A percentile compares a stretch with the other conserved stretches of the same genome.
Evolutionary conservation across 306 rosid genomes (phyloP).

Genomic region (Cucurbita moschata): DNA sequence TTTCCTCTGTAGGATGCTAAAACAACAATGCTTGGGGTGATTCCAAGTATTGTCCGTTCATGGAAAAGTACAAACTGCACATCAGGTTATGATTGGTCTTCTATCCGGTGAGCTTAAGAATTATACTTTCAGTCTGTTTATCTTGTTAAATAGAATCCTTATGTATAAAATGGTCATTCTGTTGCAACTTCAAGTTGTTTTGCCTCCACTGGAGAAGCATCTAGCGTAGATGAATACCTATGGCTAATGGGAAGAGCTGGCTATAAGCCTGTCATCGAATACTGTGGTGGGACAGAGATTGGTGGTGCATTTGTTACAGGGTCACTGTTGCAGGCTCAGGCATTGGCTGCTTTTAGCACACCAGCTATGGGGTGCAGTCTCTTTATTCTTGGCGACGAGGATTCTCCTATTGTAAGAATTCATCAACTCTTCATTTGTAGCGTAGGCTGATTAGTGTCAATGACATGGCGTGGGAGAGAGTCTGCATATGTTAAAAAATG

Average conservation of each 20-base stretch:
- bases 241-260: constrained; percentile 95
- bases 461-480: no score
- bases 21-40: constrained; percentile 93
- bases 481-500: no score
- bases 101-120: constrained; percentile 52
- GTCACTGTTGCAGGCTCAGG: constrained; percentile 75
- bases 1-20: constrained; percentile 37
- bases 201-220: constrained; percentile 90
- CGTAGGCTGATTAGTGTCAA: not conserved
- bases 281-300: constrained; percentile 96
- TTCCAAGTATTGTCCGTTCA: constrained; percentile 81
- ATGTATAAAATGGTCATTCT: not conserved
- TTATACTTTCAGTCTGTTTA: not conserved
- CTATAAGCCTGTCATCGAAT: constrained; percentile 86
- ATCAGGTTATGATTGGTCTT: constrained; percentile 75
- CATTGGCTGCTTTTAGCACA: constrained; percentile 91
- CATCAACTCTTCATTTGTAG: not conserved
- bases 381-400: constrained; percentile 61
- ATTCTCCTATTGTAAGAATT: constrained; percentile 58
- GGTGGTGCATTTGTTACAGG: constrained; percentile 86
- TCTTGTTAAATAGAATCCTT: no score
- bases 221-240: constrained; percentile 79
- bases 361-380: constrained; percentile 81
- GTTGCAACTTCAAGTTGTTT: constrained; percentile 49
- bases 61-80: constrained; percentile 67